Percentiles rank a stretch among this genome's conserved stretches.
Evolutionary conservation across 2,329 filamentous ascomycete genomes (phyloP).

Genomic region (Elsinoe batatas): DNA sequence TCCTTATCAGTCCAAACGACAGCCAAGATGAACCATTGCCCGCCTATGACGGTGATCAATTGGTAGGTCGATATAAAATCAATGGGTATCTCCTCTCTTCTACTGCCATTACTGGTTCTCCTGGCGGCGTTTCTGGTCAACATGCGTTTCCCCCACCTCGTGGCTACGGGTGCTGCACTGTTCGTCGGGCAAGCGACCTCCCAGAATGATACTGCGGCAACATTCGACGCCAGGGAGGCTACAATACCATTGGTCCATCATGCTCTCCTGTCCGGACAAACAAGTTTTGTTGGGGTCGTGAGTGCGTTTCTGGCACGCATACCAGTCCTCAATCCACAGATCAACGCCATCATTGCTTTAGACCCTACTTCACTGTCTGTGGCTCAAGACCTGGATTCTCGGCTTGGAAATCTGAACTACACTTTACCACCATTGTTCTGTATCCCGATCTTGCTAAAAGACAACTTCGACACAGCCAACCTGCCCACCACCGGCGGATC

Average conservation of each 20-base stretch:
- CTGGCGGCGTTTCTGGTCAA: neutral
- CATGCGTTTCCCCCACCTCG: neutral
- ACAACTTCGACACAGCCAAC: slow-evolving; percentile 50
- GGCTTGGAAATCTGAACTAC: slow-evolving; percentile 39
- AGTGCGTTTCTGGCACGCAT: slow-evolving; percentile 49
- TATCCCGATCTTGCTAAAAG: slow-evolving; percentile 53
- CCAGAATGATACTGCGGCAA: neutral
- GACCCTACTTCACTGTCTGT: slow-evolving; percentile 39
- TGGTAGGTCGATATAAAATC: neutral
- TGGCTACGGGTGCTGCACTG: neutral
- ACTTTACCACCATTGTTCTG: slow-evolving; percentile 46
- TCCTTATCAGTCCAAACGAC: slow-evolving; percentile 1
- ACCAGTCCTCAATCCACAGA: slow-evolving; percentile 44
- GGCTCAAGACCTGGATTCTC: slow-evolving; percentile 43
- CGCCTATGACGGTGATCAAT: neutral
- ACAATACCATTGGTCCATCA: slow-evolving; percentile 49
- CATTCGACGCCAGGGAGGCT: slow-evolving; percentile 47
- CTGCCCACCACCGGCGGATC: slow-evolving; percentile 51
- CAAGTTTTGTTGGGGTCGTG: slow-evolving; percentile 47
- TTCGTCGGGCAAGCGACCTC: neutral
- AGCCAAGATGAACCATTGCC: slow-evolving; percentile 2
- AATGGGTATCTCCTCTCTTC: neutral
- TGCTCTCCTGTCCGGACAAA: slow-evolving; percentile 42
- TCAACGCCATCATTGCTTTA: slow-evolving; percentile 49
- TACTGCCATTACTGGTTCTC: neutral